A percentile compares a stretch with the other conserved stretches of the same genome.
Conservation (phyloP, 257 asterid genomes). For the Capsicum rhomboideum region DNA sequence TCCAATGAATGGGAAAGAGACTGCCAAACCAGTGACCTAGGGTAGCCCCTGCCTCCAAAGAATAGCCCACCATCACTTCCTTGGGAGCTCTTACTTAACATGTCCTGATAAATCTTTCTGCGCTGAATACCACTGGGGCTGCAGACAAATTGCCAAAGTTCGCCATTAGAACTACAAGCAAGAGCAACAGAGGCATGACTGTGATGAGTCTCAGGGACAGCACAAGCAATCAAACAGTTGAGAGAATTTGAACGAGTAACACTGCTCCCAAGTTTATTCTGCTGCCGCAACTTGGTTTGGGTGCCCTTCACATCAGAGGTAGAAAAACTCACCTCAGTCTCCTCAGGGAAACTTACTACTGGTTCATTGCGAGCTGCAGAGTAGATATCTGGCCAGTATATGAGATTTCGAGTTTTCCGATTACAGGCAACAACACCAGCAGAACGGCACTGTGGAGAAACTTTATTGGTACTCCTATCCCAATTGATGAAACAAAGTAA, state of each 20-base stretch:
- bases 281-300: slow-evolving; percentile 29
- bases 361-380: slow-evolving; percentile 35
- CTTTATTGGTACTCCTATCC: slow-evolving; percentile 32
- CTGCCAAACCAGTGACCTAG: slow-evolving; percentile 85
- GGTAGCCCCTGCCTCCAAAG: slow-evolving; percentile 63
- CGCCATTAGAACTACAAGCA: slow-evolving; percentile 75
- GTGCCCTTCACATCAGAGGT: slow-evolving; percentile 25
- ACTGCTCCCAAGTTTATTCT: slow-evolving; percentile 25
- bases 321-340: slow-evolving; percentile 19
- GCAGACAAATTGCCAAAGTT: slow-evolving; percentile 60
- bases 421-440: slow-evolving; percentile 70
- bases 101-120: slow-evolving; percentile 27
- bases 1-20: slow-evolving; percentile 30
- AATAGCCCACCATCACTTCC: slow-evolving; percentile 36
- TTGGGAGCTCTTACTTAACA: slow-evolving; percentile 19
- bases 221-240: slow-evolving; percentile 71
- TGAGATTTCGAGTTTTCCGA: slow-evolving; percentile 36
- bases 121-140: slow-evolving; percentile 50
- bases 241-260: slow-evolving; percentile 29
- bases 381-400: slow-evolving; percentile 74
- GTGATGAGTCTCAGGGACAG: slow-evolving; percentile 35
- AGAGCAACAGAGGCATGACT: slow-evolving; percentile 52
- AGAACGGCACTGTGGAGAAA: slow-evolving; percentile 36
- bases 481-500: slow-evolving; percentile 58
- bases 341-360: slow-evolving; percentile 39